Conservation (phyloP, 2,329 filamentous ascomycete species). For the Cercospora sesami region DNA sequence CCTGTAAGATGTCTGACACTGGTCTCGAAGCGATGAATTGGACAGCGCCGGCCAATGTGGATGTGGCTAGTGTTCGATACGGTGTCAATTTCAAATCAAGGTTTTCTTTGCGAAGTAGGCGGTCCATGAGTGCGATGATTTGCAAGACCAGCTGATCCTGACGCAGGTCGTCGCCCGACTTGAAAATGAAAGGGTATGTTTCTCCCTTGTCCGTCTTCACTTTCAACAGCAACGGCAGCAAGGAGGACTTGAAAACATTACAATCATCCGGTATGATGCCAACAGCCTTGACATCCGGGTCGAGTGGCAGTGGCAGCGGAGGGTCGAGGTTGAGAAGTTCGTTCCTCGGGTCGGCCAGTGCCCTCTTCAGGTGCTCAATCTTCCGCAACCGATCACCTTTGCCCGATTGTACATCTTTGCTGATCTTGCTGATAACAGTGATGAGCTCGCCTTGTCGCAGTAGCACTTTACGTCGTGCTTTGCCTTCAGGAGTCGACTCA, state of each 20-base stretch:
- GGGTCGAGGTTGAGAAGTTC: constrained; percentile 81
- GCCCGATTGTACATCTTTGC: constrained; percentile 80
- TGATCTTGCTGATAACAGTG: constrained; percentile 81
- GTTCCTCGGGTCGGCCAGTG: constrained; percentile 84
- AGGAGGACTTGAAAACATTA: constrained; percentile 90
- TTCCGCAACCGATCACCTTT: constrained; percentile 77
- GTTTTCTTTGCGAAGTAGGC: constrained; percentile 91
- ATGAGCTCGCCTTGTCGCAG: constrained; percentile 87
- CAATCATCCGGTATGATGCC: constrained; percentile 82
- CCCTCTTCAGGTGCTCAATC: constrained; percentile 79
- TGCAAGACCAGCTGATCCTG: constrained; percentile 97
- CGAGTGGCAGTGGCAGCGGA: constrained; percentile 81
- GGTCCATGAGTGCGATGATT: constrained; percentile 97
- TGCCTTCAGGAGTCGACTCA: constrained; percentile 67
- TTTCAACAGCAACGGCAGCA: constrained; percentile 86
- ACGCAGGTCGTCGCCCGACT: constrained; percentile 83
- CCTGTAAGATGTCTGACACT: constrained; percentile 71
- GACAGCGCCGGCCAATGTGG: constrained; percentile 81
- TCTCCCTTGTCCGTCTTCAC: constrained; percentile 78
- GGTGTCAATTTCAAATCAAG: constrained; percentile 91
- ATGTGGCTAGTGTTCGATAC: constrained; percentile 94
- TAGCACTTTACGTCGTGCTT: constrained; percentile 72
- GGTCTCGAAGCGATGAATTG: constrained; percentile 82
- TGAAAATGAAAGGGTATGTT: constrained; percentile 93
- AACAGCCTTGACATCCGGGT: constrained; percentile 76